Conservation (phyloP, 768 basidiomycete genomes). For the Gelatoporia subvermispora region DNA sequence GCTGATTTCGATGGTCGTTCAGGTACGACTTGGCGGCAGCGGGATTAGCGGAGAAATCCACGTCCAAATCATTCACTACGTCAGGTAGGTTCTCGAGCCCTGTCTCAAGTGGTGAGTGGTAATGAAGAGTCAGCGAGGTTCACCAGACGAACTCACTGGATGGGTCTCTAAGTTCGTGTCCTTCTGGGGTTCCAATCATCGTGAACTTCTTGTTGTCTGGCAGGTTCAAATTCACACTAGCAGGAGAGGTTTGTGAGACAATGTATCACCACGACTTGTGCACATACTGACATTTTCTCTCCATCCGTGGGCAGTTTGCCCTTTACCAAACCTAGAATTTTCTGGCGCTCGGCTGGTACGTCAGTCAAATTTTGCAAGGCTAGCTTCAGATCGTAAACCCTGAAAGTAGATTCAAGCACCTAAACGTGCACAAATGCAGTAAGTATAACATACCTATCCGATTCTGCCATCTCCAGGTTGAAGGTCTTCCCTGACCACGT, state of each 20-base stretch:
- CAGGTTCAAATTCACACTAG: slow-evolving; percentile 56
- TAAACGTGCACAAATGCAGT: neutral
- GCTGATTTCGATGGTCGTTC: slow-evolving; percentile 75
- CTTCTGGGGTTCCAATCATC: slow-evolving; percentile 82
- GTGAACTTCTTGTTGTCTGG: slow-evolving; percentile 68
- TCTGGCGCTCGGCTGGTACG: slow-evolving; percentile 82
- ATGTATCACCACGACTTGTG: too few relatives aligned
- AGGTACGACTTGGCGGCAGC: slow-evolving; percentile 54
- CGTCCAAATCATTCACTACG: slow-evolving; percentile 76
- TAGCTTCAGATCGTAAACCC: slow-evolving; percentile 78
- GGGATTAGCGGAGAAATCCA: slow-evolving; percentile 66
- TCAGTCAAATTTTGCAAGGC: slow-evolving; percentile 62
- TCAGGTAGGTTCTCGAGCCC: slow-evolving; percentile 65
- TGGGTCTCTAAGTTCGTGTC: slow-evolving; percentile 81
- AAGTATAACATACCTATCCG: slow-evolving; percentile 55
- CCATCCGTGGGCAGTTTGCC: slow-evolving; percentile 79
- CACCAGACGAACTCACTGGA: slow-evolving; percentile 35
- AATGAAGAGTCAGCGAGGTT: neutral
- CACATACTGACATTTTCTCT: slow-evolving; percentile 44
- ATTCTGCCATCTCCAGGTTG: slow-evolving; percentile 65
- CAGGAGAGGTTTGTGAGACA: slow-evolving; percentile 4
- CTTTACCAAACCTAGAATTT: slow-evolving; percentile 81
- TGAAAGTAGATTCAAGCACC: too few relatives aligned
- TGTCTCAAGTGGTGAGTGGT: slow-evolving; percentile 16
- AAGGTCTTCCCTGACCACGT: slow-evolving; percentile 69